A percentile compares a stretch with the other conserved stretches of the same genome.
These are phyloP conservation scores for Boletus barrowsii DNA, from an alignment of 768 basidiomycete species.

Conservation along the genomic window DNA sequence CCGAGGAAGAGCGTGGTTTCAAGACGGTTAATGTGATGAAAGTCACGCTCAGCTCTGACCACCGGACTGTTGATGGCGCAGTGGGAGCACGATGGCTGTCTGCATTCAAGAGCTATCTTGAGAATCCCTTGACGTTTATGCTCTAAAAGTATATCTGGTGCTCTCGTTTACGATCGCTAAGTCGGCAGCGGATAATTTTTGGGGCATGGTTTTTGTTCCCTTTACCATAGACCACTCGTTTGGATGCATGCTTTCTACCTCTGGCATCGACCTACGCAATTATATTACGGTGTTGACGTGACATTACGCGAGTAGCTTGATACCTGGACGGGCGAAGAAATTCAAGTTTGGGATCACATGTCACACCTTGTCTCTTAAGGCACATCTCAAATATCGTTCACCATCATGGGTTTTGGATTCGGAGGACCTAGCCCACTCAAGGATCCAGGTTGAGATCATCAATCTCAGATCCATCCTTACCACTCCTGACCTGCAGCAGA, in stretches of 20 bases:
- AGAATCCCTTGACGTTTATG: conserved; percentile 97
- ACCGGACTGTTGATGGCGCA: conserved; percentile 95
- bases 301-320: not conserved
- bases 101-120: conserved; percentile 93
- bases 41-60: conserved; percentile 92
- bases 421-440: conserved; percentile 25
- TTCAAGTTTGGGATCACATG: too few species aligned
- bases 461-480: conserved; percentile 10
- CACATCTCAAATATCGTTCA: conserved; percentile 15
- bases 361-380: too few species aligned
- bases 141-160: conserved; percentile 46
- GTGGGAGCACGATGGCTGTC: conserved; percentile 89
- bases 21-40: conserved; percentile 92
- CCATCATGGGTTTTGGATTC: conserved; percentile 12
- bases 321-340: not conserved
- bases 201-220: conserved; percentile 2
- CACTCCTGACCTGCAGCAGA: conserved; percentile 38
- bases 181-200: not conserved
- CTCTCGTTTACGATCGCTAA: not conserved
- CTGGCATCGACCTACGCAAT: conserved; percentile 2
- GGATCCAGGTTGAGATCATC: conserved; percentile 29
- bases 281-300: conserved; percentile 8
- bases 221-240: conserved; percentile 25
- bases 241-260: conserved; percentile 14
- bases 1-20: conserved; percentile 91